A percentile compares a stretch with the other conserved stretches of the same genome.
Evolutionary conservation across 192 early-diverging fungal genomes (phyloP).

Genomic region (Coemansia javaensis): DNA sequence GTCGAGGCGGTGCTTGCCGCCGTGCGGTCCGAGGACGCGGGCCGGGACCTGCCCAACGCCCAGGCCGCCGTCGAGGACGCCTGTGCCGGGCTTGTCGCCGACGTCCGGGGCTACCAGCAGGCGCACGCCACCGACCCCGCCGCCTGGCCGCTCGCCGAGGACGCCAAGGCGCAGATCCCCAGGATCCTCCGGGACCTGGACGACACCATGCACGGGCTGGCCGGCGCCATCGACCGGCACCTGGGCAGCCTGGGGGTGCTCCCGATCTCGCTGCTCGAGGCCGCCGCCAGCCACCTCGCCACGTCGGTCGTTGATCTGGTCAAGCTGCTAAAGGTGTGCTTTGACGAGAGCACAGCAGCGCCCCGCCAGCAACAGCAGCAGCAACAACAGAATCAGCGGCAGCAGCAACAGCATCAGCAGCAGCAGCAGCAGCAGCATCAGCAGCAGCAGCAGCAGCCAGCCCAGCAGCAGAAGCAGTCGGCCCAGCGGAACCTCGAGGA

Average conservation of each 20-base stretch:
- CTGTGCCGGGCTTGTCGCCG: conserved; percentile 78
- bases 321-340: conserved; percentile 47
- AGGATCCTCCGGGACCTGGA: conserved; percentile 16
- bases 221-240: conserved; percentile 71
- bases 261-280: conserved; percentile 72
- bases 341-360: conserved; percentile 39
- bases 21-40: conserved; percentile 66
- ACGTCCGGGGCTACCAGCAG: conserved; percentile 66
- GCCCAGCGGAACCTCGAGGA: conserved; percentile 28
- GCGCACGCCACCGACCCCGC: conserved; percentile 27
- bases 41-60: conserved; percentile 61
- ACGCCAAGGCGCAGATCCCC: conserved; percentile 44
- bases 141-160: conserved; percentile 43
- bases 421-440: too few relatives aligned
- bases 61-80: conserved; percentile 80
- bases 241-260: conserved; percentile 62
- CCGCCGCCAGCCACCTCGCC: conserved; percentile 73
- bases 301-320: conserved; percentile 77
- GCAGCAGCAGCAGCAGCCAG: too few relatives aligned
- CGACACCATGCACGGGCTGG: conserved; percentile 59
- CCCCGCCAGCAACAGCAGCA: conserved; percentile 22
- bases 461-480: too few relatives aligned
- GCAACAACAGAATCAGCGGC: too few relatives aligned
- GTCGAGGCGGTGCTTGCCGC: conserved; percentile 75
- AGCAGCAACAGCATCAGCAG: too few relatives aligned